phyloP scores from a whole-genome alignment of 1,284 basidiomycete species.

The Gomphus bonarii region DNA sequence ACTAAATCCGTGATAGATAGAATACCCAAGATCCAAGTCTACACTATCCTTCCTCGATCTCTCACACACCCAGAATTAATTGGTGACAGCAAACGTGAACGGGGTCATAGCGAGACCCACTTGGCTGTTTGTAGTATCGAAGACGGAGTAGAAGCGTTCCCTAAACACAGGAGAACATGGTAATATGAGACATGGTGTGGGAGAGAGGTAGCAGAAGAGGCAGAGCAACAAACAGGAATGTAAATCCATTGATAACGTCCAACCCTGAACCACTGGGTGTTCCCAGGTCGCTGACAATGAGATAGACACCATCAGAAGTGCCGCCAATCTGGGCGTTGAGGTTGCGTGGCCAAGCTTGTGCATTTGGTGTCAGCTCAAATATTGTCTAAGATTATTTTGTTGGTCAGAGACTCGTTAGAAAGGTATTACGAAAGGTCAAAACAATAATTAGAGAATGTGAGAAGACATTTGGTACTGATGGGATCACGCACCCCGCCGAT shows the following conservation, averaged over 20 bases:
- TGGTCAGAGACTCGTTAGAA: neutral
- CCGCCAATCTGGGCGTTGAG: constrained; percentile 16
- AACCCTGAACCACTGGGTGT: constrained; percentile 21
- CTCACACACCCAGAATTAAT: neutral
- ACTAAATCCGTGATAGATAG: no score
- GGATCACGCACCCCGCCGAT: constrained; percentile 13
- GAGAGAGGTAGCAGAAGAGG: neutral
- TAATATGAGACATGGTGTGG: neutral
- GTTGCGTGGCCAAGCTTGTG: constrained; percentile 17
- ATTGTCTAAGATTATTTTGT: constrained; percentile 11
- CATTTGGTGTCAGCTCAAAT: constrained; percentile 20
- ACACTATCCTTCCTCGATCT: no score
- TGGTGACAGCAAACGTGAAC: neutral
- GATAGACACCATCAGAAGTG: constrained; percentile 12
- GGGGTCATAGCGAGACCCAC: constrained; percentile 4
- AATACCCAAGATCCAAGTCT: no score
- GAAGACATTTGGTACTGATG: neutral
- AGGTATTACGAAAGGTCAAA: neutral
- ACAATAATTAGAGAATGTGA: neutral
- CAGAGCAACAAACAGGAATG: constrained; percentile 10
- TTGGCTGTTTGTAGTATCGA: neutral
- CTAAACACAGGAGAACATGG: neutral
- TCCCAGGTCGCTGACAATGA: constrained; percentile 20
- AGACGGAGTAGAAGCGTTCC: constrained; percentile 9
- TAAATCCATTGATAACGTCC: constrained; percentile 23